phyloP scores from a whole-genome alignment of 2,329 filamentous ascomycete species.

The Ascochyta clinopodiicola region DNA sequence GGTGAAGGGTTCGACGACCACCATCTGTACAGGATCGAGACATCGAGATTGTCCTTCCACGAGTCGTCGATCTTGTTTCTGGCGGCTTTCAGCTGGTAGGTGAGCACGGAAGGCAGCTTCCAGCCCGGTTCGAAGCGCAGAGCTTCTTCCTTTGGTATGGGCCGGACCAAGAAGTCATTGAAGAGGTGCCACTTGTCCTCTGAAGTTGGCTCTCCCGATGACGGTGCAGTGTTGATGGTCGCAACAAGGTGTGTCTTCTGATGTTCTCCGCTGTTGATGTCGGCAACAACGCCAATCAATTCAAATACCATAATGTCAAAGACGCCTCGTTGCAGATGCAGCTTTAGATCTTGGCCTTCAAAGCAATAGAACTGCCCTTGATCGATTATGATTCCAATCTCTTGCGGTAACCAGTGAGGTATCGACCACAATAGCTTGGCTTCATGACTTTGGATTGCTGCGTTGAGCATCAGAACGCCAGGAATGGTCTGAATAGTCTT shows the following conservation, averaged over 20 bases:
- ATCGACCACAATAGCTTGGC: conserved; percentile 84
- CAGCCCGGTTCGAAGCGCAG: conserved; percentile 87
- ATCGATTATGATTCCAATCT: conserved; percentile 90
- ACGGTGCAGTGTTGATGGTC: conserved; percentile 81
- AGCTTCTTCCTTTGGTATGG: conserved; percentile 81
- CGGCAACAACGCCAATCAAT: conserved; percentile 84
- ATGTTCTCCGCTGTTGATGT: conserved; percentile 84
- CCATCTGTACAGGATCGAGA: conserved; percentile 81
- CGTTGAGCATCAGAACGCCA: conserved; percentile 85
- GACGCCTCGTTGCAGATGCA: conserved; percentile 78
- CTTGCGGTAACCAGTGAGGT: conserved; percentile 88
- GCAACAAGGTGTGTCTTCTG: conserved; percentile 91
- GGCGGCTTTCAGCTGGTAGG: conserved; percentile 81
- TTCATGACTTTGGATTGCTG: conserved; percentile 75
- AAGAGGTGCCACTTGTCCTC: conserved; percentile 91
- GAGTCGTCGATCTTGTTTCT: conserved; percentile 83
- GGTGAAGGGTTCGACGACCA: conserved; percentile 55
- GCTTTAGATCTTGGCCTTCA: conserved; percentile 85
- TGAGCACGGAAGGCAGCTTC: conserved; percentile 89
- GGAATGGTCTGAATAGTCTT: conserved; percentile 85
- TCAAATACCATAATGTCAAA: conserved; percentile 90
- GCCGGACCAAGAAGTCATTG: conserved; percentile 93
- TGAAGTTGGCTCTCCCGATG: conserved; percentile 63
- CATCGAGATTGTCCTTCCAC: conserved; percentile 87
- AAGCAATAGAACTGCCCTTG: conserved; percentile 94